phyloP scores from a whole-genome alignment of 805 yeast genomes.

The Wickerhamiella vanderwaltii region DNA sequence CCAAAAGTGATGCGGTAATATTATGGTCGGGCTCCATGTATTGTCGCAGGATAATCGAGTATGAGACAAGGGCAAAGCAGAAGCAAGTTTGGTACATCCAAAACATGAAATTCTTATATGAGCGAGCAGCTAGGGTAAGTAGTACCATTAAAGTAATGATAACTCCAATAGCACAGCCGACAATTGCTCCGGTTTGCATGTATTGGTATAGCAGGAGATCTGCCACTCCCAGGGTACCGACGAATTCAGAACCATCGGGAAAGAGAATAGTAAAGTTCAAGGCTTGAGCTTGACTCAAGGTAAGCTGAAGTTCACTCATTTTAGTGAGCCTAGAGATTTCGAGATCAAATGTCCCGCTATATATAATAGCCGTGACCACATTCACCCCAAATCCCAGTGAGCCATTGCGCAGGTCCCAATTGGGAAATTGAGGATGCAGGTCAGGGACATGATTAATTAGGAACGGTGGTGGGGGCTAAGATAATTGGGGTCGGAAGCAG shows the following conservation, averaged over 20 bases:
- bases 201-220: background rate
- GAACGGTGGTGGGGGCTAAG: too few relatives aligned
- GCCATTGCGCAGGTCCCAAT: conserved; percentile 9
- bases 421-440: conserved; percentile 1
- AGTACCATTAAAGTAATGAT: conserved; percentile 36
- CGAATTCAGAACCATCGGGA: background rate
- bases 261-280: background rate
- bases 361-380: background rate
- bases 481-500: too few relatives aligned
- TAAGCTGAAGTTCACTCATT: background rate
- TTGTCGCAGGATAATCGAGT: conserved; percentile 30
- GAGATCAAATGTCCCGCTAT: background rate
- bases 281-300: background rate
- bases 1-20: conserved; percentile 6
- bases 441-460: too few relatives aligned
- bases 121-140: conserved; percentile 37
- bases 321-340: background rate
- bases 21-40: conserved; percentile 10
- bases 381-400: background rate
- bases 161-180: conserved; percentile 48
- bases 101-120: conserved; percentile 56
- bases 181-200: background rate
- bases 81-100: conserved; percentile 56
- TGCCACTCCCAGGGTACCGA: background rate
- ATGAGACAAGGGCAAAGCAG: conserved; percentile 38